Percentiles rank a stretch among this genome's conserved stretches.
Conservation (phyloP, 441 rosid genomes). For the Populus hybrid region DNA sequence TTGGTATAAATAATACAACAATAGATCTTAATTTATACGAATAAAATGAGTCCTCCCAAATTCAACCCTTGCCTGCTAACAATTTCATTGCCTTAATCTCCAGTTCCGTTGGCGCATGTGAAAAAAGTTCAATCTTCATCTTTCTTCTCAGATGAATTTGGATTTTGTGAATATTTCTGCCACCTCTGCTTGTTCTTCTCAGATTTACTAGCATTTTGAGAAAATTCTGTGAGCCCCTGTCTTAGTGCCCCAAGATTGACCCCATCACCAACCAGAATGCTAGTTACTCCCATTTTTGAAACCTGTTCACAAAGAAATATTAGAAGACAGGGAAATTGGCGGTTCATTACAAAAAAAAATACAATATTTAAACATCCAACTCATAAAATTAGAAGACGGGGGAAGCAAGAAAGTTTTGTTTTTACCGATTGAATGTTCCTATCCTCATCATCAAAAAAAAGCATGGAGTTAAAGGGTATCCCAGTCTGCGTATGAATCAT, state of each 20-base stretch:
- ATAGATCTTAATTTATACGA: neutral
- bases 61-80: neutral
- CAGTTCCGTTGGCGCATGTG: neutral
- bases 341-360: neutral
- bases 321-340: neutral
- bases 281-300: constrained; percentile 84
- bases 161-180: constrained; percentile 50
- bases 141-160: constrained; percentile 44
- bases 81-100: neutral
- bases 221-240: constrained; percentile 59
- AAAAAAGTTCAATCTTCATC: constrained; percentile 29
- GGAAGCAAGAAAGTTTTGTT: neutral
- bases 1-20: neutral
- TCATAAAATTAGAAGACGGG: neutral
- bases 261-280: constrained; percentile 68
- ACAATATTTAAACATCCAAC: neutral
- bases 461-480: constrained; percentile 68
- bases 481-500: constrained; percentile 69
- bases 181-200: constrained; percentile 78
- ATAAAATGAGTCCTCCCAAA: no score
- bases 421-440: constrained; percentile 74
- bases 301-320: no score
- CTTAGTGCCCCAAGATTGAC: constrained; percentile 72
- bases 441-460: constrained; percentile 85
- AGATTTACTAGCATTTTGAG: constrained; percentile 40